phyloP scores from a whole-genome alignment of 345 rosid species.

The Eucalyptus curtisii region DNA sequence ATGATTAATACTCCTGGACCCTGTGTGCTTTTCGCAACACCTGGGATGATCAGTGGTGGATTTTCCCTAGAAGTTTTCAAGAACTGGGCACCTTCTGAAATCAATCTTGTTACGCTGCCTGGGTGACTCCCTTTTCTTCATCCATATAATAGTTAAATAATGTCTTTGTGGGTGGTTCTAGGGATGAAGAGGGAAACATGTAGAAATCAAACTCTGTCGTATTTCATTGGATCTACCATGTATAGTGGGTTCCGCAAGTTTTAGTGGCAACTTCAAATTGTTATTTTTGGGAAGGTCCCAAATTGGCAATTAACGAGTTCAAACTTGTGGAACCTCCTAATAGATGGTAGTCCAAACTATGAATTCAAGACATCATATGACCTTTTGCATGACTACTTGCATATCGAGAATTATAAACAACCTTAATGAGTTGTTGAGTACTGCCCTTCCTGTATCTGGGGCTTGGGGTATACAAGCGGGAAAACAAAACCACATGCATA shows the following conservation, averaged over 20 bases:
- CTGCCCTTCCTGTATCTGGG: background rate
- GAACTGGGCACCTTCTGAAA: conserved; percentile 87
- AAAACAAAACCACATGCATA: background rate
- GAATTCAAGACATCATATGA: background rate
- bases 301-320: background rate
- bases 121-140: conserved; percentile 36
- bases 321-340: background rate
- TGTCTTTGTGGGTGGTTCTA: background rate
- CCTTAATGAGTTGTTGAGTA: background rate
- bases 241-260: background rate
- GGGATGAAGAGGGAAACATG: background rate
- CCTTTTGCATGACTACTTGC: background rate
- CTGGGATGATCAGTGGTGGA: conserved; percentile 96
- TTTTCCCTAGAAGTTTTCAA: conserved; percentile 92
- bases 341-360: background rate
- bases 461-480: background rate
- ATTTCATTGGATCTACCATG: background rate
- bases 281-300: background rate
- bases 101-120: conserved; percentile 81
- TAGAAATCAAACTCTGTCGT: background rate
- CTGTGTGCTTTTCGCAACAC: conserved; percentile 97
- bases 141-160: background rate
- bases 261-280: background rate
- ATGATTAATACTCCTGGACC: conserved; percentile 81
- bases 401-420: background rate